Evolutionary conservation across 371 early-diverging fungal species (phyloP).

Genomic region (Syncephalis plumigaleata): DNA sequence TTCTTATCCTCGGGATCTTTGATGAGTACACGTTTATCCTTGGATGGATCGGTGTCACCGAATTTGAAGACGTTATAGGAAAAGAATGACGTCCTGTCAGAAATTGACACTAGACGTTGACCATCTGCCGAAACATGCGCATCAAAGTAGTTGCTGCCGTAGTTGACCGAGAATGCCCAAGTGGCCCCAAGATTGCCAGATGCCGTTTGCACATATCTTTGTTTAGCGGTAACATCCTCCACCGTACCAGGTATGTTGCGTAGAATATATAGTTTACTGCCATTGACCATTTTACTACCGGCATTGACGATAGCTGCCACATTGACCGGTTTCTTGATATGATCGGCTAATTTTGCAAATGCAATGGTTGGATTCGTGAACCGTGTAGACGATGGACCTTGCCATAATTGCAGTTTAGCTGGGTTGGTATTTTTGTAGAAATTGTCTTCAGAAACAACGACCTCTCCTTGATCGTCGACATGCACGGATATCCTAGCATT

Average conservation of each 20-base stretch:
- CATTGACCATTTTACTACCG: slow-evolving; percentile 11
- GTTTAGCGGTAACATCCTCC: slow-evolving; percentile 18
- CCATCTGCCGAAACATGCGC: slow-evolving; percentile 59
- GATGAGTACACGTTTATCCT: slow-evolving; percentile 38
- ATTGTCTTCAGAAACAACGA: slow-evolving; percentile 55
- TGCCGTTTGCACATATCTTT: slow-evolving; percentile 8
- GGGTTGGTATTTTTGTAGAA: slow-evolving; percentile 26
- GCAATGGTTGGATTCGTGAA: not conserved
- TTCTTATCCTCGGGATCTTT: slow-evolving; percentile 46
- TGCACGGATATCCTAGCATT: slow-evolving; percentile 72
- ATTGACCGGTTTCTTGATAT: too few relatives aligned
- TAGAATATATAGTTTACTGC: slow-evolving; percentile 37
- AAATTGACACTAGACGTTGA: slow-evolving; percentile 46
- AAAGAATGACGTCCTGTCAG: slow-evolving; percentile 76
- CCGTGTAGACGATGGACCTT: not conserved
- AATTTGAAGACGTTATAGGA: slow-evolving; percentile 63
- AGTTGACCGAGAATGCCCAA: slow-evolving; percentile 75
- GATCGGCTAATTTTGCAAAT: too few relatives aligned
- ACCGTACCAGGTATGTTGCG: slow-evolving; percentile 29
- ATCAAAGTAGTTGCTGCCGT: slow-evolving; percentile 77
- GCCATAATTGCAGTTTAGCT: not conserved
- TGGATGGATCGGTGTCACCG: slow-evolving; percentile 66
- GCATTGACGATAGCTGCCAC: too few relatives aligned
- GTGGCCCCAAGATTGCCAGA: slow-evolving; percentile 27
- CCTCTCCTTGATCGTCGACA: slow-evolving; percentile 40